Base-by-base conservation (phyloP, 2,329 filamentous ascomycete species). In the Emydomyces testavorans region DNA sequence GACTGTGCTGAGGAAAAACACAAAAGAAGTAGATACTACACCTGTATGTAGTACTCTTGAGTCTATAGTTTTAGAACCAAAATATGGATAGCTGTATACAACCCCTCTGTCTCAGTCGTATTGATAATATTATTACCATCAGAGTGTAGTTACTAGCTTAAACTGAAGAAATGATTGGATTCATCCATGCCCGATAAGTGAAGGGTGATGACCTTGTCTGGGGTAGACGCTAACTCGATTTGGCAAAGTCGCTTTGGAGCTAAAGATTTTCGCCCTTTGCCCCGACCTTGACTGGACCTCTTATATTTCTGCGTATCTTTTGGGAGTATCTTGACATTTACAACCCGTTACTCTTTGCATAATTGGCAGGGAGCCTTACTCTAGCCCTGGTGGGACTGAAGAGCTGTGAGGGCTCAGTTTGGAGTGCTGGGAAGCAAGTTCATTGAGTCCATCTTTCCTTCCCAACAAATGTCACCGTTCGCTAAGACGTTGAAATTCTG, bases 351-450 rank as follows among this genome's bases (percentile, higher is more conserved):
- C 37, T 16, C 20, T 23, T 23, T 24, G 45, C 28, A 48, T 8
- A 34, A 32, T 34, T 21, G 38, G 29, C 6, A 42, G 46, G 46
- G 47, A 51, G 31, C 20, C 36, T 38, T 41, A 49, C 39, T 31
- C 48, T 46, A 32, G 49, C 32, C 32, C 36, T 41, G 53, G 53
- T 50, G 53, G 53, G 53, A 50, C 35, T 46, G 53, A 52, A 50
- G 51, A 45, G 49, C 35, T 49, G 51, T 46, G 49, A 53, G 51
- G 49, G 51, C 32, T 45, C 46, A 49, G 51, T 31, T 35, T 39
- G 49, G 48, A 37, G 41, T 46, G 46, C 49, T 49, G 51, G 44
- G 46, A 40, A 34, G 49, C 48, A 40, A 48, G 49, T 38, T 15
- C 16, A 15, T 16, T 34, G 10, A 16, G 6, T 5, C 6, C 36